A percentile compares a stretch with the other conserved stretches of the same genome.
Conservation (phyloP, 805 yeast species). For the Cyberlindnera saturnus region DNA sequence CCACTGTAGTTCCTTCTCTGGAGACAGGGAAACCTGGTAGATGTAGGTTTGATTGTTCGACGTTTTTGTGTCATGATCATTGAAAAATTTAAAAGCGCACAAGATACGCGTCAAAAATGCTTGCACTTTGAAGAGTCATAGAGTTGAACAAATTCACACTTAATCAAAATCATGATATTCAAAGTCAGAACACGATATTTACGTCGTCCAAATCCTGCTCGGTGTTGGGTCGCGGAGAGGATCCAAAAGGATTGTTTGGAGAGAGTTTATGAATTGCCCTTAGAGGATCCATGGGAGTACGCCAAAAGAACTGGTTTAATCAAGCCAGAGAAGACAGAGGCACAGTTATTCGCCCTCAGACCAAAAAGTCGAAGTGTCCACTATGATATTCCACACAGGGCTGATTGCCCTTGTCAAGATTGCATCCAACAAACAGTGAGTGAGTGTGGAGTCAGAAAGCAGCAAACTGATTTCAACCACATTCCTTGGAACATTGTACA, state of each 20-base stretch:
- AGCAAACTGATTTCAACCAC: background rate
- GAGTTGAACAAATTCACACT: no score
- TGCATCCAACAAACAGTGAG: background rate
- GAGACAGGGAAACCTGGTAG: background rate
- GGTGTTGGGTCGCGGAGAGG: background rate
- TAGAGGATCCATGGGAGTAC: conserved; percentile 1
- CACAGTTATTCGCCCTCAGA: background rate
- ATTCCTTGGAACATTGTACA: no score
- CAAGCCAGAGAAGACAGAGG: background rate
- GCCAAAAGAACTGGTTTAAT: background rate
- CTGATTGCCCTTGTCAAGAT: background rate
- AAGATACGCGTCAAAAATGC: no score
- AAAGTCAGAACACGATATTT: background rate
- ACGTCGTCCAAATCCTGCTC: background rate
- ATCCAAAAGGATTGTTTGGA: background rate
- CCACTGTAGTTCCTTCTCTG: background rate
- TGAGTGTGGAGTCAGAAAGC: background rate
- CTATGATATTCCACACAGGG: background rate
- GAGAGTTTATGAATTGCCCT: background rate
- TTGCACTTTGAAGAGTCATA: no score
- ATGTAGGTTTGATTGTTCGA: background rate
- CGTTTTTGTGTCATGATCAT: background rate
- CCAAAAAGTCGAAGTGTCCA: background rate
- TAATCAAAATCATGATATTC: background rate
- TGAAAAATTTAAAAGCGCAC: no score